Evolutionary conservation across 306 rosid species (phyloP), one percentile per base, ranked within the genome.

Genomic region (Rosa rugosa): DNA sequence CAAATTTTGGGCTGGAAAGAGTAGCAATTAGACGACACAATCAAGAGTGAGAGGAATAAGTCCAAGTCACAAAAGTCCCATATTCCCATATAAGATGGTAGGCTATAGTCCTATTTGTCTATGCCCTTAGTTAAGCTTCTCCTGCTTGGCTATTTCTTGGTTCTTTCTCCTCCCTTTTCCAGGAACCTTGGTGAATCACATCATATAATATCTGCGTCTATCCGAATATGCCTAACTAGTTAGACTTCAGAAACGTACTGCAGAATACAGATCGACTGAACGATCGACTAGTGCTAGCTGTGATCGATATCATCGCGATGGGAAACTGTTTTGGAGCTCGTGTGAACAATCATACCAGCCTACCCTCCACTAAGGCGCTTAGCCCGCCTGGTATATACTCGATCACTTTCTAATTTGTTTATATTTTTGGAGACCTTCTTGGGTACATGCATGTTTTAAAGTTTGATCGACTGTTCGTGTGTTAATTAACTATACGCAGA

Each of bases 251-350:
- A 49, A 50, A 8, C n/a, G n/a, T n/a, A n/a, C 42, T 51, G 57
- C 11, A 54, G 22, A 27, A 11, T 25, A 17, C 45, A 20, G 50
- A 41, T 67, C 34, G 2, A 27, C 31, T 27, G 31, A 27, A 2
- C 70, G 70, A 65, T 47, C 13, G 69, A 34, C 68, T 5, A 31
- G 20, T 27, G 42, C 42, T 63, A 63, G 5, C 22, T 64, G 45
- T 34, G 45, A 13, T 34, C 20, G n/a, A 13, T 31, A 34, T 63
- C 38, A 8, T 64, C 69, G 45, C n/a, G 2, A 64, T 83, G 87
- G 87, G 87, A 25, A 84, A 77, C 65, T 81, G 83, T 63, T 80
- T 74, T 20, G 84, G 64, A 56, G 51, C 77, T 77, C 87, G 68
- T 0, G 84, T 84, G 2, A 75, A 57, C 2, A 41, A 65, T n/a